Evolutionary conservation across 2,329 filamentous ascomycete genomes (phyloP).

Genomic region (Stagonosporopsis chrysanthemi): DNA sequence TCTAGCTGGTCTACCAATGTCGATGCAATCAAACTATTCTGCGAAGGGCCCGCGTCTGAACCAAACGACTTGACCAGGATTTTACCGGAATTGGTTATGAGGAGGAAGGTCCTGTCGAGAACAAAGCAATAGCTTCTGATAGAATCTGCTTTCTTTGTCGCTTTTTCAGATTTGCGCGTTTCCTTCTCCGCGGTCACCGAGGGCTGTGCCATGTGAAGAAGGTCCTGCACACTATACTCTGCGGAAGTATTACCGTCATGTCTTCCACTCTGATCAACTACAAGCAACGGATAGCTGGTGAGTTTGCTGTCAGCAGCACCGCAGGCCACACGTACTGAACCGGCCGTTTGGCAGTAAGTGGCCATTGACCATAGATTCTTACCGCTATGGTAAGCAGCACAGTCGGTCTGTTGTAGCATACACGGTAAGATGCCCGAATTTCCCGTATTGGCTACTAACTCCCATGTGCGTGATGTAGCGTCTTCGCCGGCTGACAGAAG

Average conservation of each 20-base stretch:
- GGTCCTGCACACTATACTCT: constrained; percentile 39
- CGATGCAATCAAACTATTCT: constrained; percentile 26
- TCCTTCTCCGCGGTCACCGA: background rate
- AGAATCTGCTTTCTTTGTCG: constrained; percentile 41
- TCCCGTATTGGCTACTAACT: constrained; percentile 21
- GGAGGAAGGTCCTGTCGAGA: constrained; percentile 60
- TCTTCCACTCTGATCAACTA: background rate
- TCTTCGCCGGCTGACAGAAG: constrained; percentile 88
- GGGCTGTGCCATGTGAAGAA: constrained; percentile 25
- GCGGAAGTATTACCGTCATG: constrained; percentile 7
- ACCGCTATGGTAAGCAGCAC: constrained; percentile 73
- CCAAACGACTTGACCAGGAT: constrained; percentile 56
- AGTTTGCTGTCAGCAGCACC: constrained; percentile 85
- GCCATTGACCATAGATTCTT: constrained; percentile 85
- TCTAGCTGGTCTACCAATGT: constrained; percentile 42
- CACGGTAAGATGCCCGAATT: constrained; percentile 21
- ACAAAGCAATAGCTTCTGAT: constrained; percentile 72
- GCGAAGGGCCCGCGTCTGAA: background rate
- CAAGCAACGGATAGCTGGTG: constrained; percentile 29
- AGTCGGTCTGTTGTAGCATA: constrained; percentile 61
- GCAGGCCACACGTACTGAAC: constrained; percentile 27
- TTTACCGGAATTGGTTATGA: constrained; percentile 66
- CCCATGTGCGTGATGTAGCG: constrained; percentile 77
- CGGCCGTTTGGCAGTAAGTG: constrained; percentile 11
- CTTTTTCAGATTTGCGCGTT: constrained; percentile 16